Conservation (phyloP, 2,329 filamentous ascomycete species). For the Clonostachys sp. region DNA sequence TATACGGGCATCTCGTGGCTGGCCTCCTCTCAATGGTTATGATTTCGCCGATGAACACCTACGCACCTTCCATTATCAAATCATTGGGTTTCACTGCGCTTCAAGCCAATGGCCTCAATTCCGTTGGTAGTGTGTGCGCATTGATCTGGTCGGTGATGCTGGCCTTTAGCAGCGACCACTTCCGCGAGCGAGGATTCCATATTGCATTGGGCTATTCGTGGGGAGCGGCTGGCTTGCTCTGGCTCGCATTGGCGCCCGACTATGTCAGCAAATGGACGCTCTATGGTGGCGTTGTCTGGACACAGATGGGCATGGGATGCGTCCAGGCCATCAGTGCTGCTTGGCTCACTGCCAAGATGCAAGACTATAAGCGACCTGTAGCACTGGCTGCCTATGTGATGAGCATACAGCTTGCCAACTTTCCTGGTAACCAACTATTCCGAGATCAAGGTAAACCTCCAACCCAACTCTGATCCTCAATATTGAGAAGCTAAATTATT, state of each 20-base stretch:
- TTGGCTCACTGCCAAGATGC: slow-evolving; percentile 19
- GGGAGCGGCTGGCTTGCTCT: slow-evolving; percentile 15
- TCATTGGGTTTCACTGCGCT: slow-evolving; percentile 14
- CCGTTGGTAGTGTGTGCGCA: slow-evolving; percentile 16
- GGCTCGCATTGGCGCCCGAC: slow-evolving; percentile 15
- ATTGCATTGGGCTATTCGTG: slow-evolving; percentile 17
- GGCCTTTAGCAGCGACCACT: slow-evolving; percentile 17
- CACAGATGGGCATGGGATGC: slow-evolving; percentile 22
- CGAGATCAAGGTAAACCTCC: slow-evolving; percentile 11
- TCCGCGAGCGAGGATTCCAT: slow-evolving; percentile 17
- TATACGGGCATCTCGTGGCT: slow-evolving; percentile 17
- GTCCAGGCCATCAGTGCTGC: slow-evolving; percentile 21
- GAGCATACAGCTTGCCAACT: slow-evolving; percentile 21
- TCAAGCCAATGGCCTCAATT: slow-evolving; percentile 20
- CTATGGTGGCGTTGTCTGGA: slow-evolving; percentile 21
- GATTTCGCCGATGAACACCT: slow-evolving; percentile 21
- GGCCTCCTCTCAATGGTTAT: slow-evolving; percentile 20
- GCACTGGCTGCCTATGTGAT: slow-evolving; percentile 21
- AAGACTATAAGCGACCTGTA: slow-evolving; percentile 17
- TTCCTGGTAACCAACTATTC: slow-evolving; percentile 20
- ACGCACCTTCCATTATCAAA: slow-evolving; percentile 20
- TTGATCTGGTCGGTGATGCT: slow-evolving; percentile 15
- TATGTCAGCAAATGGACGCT: slow-evolving; percentile 14
- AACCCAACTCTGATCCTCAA: not conserved
- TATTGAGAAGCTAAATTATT: not conserved